Evolutionary conservation across 495 filamentous ascomycete species (phyloP).

Genomic region (Aspergillus bertholletiae): DNA sequence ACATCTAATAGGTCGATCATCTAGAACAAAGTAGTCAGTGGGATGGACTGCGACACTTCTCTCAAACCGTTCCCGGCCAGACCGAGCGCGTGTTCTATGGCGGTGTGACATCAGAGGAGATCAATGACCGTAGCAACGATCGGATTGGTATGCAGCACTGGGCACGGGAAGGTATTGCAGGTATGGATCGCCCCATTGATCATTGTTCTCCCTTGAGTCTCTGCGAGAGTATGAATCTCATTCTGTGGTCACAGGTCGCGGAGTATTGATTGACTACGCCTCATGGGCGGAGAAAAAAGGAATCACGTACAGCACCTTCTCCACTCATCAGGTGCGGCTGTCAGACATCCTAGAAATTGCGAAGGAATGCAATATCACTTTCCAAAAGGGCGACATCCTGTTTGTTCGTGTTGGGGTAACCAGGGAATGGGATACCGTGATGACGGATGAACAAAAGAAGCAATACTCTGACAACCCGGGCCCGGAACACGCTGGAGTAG

Average conservation of each 20-base stretch:
- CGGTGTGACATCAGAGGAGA: slow-evolving; percentile 41
- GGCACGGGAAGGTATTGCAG: slow-evolving; percentile 42
- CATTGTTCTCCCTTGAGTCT: neutral
- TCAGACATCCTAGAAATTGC: slow-evolving; percentile 36
- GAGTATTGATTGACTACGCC: slow-evolving; percentile 52
- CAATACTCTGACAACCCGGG: slow-evolving; percentile 21
- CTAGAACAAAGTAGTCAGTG: slow-evolving; percentile 64
- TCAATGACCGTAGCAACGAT: slow-evolving; percentile 46
- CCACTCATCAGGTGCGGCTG: slow-evolving; percentile 36
- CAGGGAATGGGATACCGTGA: slow-evolving; percentile 35
- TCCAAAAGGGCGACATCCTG: slow-evolving; percentile 51
- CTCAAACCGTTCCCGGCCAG: slow-evolving; percentile 28
- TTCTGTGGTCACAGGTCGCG: slow-evolving; percentile 36
- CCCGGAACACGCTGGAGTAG: slow-evolving; percentile 39
- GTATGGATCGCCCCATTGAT: slow-evolving; percentile 18
- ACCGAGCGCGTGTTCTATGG: slow-evolving; percentile 48
- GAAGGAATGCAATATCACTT: slow-evolving; percentile 32
- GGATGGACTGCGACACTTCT: slow-evolving; percentile 63
- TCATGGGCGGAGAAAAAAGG: slow-evolving; percentile 43
- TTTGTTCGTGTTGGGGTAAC: slow-evolving; percentile 48
- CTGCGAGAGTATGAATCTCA: neutral
- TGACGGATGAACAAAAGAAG: slow-evolving; percentile 33
- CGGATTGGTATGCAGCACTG: slow-evolving; percentile 47
- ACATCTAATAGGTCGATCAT: neutral
- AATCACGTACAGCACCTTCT: slow-evolving; percentile 34